These are phyloP conservation scores for Leishmania arabica DNA, from an alignment of 208 protist genomes.

Conservation along the genomic window DNA sequence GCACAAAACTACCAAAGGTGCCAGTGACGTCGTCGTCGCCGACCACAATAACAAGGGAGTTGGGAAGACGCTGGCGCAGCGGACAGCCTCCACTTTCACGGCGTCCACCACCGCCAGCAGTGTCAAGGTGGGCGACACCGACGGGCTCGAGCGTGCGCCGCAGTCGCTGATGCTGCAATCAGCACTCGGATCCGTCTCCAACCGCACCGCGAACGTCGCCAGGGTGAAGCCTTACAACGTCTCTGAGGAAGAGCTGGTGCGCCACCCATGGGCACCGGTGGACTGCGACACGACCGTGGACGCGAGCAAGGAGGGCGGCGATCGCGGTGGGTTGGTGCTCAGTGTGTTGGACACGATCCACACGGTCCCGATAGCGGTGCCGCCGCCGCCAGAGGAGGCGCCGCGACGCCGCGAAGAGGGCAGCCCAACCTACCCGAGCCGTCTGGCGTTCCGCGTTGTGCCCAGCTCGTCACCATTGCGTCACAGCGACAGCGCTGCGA, in stretches of 20 bases:
- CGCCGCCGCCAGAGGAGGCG: slow-evolving; percentile 26
- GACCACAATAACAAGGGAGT: background rate
- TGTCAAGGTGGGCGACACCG: background rate
- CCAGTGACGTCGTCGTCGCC: background rate
- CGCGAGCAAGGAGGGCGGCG: slow-evolving; percentile 15
- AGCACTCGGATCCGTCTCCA: background rate
- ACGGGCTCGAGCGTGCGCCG: slow-evolving; percentile 4
- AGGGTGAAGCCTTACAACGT: slow-evolving; percentile 19
- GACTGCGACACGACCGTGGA: slow-evolving; percentile 12
- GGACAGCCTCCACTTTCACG: background rate
- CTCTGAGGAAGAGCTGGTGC: slow-evolving; percentile 24
- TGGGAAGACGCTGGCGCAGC: background rate
- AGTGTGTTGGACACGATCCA: slow-evolving; percentile 33
- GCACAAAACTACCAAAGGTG: background rate
- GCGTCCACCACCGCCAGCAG: slow-evolving; percentile 2
- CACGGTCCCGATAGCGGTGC: slow-evolving; percentile 34
- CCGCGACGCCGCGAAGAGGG: slow-evolving; percentile 31
- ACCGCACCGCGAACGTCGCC: background rate
- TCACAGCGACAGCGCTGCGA: background rate
- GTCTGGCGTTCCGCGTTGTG: slow-evolving; percentile 40
- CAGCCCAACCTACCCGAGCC: slow-evolving; percentile 46
- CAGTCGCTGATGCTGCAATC: background rate
- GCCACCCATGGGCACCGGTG: background rate
- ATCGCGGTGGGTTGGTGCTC: background rate
- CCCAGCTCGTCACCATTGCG: background rate